A percentile compares a stretch with the other conserved stretches of the same genome.
These are phyloP conservation scores for Pleurotus tuoliensis DNA, from an alignment of 768 basidiomycete species.

Conservation along the genomic window DNA sequence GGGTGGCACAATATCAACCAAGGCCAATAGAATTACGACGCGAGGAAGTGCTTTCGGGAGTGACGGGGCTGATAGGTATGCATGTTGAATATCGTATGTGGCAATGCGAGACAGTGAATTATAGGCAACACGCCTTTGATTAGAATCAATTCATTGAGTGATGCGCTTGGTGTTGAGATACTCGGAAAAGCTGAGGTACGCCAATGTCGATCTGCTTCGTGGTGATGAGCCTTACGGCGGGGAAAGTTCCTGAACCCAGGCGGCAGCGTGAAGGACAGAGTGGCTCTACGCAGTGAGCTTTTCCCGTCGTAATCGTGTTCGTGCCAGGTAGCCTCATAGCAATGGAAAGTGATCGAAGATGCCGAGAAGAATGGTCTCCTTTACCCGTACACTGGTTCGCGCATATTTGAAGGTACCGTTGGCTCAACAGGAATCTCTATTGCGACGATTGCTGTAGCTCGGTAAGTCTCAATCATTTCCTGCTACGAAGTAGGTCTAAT, in stretches of 20 bases:
- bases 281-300: conserved; percentile 80
- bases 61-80: conserved; percentile 83
- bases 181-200: conserved; percentile 91
- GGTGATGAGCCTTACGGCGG: not conserved
- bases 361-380: conserved; percentile 83
- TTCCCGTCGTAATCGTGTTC: not conserved
- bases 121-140: conserved; percentile 93
- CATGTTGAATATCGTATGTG: not conserved
- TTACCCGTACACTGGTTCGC: conserved; percentile 81
- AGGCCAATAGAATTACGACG: conserved; percentile 70
- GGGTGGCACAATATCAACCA: conserved; percentile 30
- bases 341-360: conserved; percentile 79
- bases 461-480: conserved; percentile 40
- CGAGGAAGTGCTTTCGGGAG: conserved; percentile 77
- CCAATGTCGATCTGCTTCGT: not conserved
- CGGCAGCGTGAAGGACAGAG: conserved; percentile 96
- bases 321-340: not conserved
- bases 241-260: conserved; percentile 91
- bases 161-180: conserved; percentile 90
- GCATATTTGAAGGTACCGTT: conserved; percentile 96
- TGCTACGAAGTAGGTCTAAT: not conserved
- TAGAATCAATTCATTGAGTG: conserved; percentile 86
- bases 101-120: not conserved
- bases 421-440: conserved; percentile 96
- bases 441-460: conserved; percentile 86